These are phyloP conservation scores for Camelina sativa DNA, from an alignment of 345 rosid species.

Conservation along the genomic window DNA sequence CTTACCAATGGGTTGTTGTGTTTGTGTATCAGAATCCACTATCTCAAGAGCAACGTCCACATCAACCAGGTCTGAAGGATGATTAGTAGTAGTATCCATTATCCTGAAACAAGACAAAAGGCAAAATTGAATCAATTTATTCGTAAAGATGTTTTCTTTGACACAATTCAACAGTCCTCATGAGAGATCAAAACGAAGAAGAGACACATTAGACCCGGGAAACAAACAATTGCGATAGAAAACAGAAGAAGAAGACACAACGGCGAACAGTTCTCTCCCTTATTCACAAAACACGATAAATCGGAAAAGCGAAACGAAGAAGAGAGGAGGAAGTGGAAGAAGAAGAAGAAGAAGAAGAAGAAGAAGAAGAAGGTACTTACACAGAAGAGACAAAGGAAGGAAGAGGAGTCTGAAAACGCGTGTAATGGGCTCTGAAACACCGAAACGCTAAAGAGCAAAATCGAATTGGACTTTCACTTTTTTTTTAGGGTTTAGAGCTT, in stretches of 20 bases:
- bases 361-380: constrained; percentile 17
- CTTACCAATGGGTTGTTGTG: constrained; percentile 45
- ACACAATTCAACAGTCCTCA: not conserved
- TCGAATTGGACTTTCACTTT: constrained; percentile 32
- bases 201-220: not conserved
- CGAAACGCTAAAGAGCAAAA: constrained; percentile 3
- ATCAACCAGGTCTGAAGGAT: not conserved
- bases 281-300: not conserved
- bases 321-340: constrained; percentile 10
- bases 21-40: constrained; percentile 45
- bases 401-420: constrained; percentile 29
- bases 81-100: constrained; percentile 22
- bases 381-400: constrained; percentile 11
- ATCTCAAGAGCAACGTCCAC: constrained; percentile 22
- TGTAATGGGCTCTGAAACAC: constrained; percentile 37
- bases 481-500: constrained; percentile 45
- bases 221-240: constrained; percentile 1
- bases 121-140: constrained; percentile 8
- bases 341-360: not conserved
- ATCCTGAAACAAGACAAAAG: constrained; percentile 16
- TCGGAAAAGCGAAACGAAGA: constrained; percentile 3
- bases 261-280: not conserved
- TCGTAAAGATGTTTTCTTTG: not conserved
- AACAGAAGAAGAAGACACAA: not conserved
- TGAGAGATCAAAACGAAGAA: not conserved